Base-by-base conservation (phyloP, 306 rosid genomes). In the Arachis stenosperma region DNA sequence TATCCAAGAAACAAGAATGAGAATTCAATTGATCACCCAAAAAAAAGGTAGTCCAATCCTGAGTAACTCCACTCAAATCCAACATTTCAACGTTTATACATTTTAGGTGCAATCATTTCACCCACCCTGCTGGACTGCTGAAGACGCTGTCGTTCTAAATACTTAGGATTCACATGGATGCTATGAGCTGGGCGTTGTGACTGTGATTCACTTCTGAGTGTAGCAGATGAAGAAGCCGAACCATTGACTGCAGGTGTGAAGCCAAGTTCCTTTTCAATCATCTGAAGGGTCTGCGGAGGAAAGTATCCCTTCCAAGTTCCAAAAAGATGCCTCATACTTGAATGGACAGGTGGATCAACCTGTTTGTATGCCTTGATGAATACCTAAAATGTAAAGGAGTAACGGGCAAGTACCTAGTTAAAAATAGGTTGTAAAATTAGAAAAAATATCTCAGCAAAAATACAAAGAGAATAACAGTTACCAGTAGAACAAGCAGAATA, bases 231-330 rank as follows among this genome's bases (percentile, higher is more conserved):
- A 33, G 94, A 82, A 65, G 96, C 85, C 29, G 96, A 85, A 73
- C 95, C 94, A 82, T 87, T 84, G 75, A 81, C 88, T 7, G 90
- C 62, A 60, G 90, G 67, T 70, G 81, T 71, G 69, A 92, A 90
- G 58, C 93, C 85, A 69, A 92, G 97, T 75, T 91, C 99, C 84
- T 87, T 88, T 88, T 90, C 99, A 64, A 95, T 92, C 81, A 82
- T 78, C 82, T 84, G 97, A 65, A 95, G 96, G 71, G 89, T 64
- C 75, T 83, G 99, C 72, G 79, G 88, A 80, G 99, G 97, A 76
- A 95, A 92, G 59, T 91, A 97, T 68, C 91, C 96, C 82, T 85
- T 95, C 99, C 99, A 95, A 58, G 99, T 95, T 79, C 99, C 98
- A 88, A 95, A 95, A 71, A 95, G 96, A 88, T 92, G 99, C 54